These are phyloP conservation scores for Komagataella phaffii DNA, from an alignment of 805 yeast species.

Conservation along the genomic window DNA sequence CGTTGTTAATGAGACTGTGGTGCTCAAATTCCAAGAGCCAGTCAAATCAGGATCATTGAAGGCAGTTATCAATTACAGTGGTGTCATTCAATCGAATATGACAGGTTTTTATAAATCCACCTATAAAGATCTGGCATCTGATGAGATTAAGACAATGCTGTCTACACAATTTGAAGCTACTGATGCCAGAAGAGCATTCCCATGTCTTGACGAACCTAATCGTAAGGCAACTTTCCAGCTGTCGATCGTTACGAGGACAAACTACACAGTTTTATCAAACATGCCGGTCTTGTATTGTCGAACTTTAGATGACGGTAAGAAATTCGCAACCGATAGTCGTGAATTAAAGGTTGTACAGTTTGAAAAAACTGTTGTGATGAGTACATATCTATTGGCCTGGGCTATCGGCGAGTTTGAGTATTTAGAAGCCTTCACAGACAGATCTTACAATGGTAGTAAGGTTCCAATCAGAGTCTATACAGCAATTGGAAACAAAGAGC, in stretches of 20 bases:
- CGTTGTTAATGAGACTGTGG: conserved; percentile 37
- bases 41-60: conserved; percentile 13
- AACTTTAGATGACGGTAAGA: conserved; percentile 10
- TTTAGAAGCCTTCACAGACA: conserved; percentile 30
- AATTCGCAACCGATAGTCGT: conserved; percentile 7
- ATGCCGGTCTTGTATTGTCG: conserved; percentile 23
- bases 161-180: conserved; percentile 48
- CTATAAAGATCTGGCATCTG: conserved; percentile 21
- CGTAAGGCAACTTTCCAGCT: conserved; percentile 43
- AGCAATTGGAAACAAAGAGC: conserved; percentile 30
- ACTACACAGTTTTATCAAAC: conserved; percentile 29
- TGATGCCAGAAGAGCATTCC: conserved; percentile 45
- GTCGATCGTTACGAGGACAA: conserved; percentile 17
- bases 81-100: conserved; percentile 39
- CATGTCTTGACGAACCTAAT: conserved; percentile 44
- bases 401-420: conserved; percentile 44
- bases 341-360: conserved; percentile 19
- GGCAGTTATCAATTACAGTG: conserved; percentile 23
- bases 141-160: conserved; percentile 23
- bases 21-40: conserved; percentile 32
- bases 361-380: conserved; percentile 37
- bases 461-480: conserved; percentile 40
- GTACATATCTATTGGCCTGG: conserved; percentile 46
- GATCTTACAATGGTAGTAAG: conserved; percentile 23
- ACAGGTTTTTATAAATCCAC: conserved; percentile 40